Conservation (phyloP, 805 yeast species). For the Wickerhamiella nectarea region DNA sequence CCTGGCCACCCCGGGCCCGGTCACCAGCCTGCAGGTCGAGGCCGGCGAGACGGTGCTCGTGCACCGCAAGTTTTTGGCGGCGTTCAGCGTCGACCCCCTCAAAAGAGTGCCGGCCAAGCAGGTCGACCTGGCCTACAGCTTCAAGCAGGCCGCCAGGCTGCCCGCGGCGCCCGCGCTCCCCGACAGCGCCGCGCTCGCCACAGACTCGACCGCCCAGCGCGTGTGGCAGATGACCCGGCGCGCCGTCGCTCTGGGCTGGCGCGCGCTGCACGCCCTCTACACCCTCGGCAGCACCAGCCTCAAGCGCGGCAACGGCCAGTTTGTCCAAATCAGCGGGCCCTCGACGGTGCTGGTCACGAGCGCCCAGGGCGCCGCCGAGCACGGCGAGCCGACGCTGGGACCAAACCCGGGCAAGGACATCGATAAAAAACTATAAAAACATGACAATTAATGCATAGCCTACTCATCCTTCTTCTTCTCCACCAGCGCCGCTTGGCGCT, state of each 20-base stretch:
- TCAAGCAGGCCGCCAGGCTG: not conserved
- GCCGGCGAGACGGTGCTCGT: slow-evolving; percentile 31
- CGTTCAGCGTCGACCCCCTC: slow-evolving; percentile 26
- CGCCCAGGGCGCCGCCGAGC: not conserved
- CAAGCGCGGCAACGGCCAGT: slow-evolving; percentile 12
- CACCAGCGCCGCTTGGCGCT: slow-evolving; percentile 12
- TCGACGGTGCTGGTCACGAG: slow-evolving; percentile 16
- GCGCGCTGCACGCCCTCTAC: not conserved
- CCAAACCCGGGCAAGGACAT: too few species aligned
- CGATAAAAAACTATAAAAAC: too few species aligned
- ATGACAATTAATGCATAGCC: too few species aligned
- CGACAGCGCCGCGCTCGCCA: not conserved
- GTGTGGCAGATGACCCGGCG: not conserved
- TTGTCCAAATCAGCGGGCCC: slow-evolving; percentile 18
- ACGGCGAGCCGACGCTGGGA: not conserved
- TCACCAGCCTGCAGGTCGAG: slow-evolving; percentile 28
- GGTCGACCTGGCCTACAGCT: slow-evolving; percentile 7
- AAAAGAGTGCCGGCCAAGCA: slow-evolving; percentile 9
- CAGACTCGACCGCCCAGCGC: slow-evolving; percentile 1
- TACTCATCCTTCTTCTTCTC: slow-evolving; percentile 6
- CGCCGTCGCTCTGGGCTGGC: not conserved
- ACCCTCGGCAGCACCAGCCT: not conserved
- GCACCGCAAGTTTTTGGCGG: slow-evolving; percentile 31
- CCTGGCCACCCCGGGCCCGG: slow-evolving; percentile 30
- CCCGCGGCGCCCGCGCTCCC: slow-evolving; percentile 1